Evolutionary conservation across 169 alveolate genomes (phyloP), one percentile per base, ranked within the genome.

Genomic region (Neospora caninum): DNA sequence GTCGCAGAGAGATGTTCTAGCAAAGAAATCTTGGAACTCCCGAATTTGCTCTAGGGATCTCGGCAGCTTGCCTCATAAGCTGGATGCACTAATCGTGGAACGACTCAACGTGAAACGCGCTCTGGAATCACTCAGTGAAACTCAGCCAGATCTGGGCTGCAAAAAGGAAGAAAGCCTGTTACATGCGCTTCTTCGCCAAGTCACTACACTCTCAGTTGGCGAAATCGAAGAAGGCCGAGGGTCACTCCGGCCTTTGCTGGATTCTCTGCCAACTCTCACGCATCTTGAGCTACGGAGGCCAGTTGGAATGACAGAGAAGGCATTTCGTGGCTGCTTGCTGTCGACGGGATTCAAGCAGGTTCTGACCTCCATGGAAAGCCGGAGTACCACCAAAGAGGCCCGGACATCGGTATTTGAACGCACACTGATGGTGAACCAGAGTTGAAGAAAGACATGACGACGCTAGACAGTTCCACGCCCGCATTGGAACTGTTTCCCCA

Each of bases 171-270:
- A 27, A 64, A 64, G 20, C 31, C 73, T 27, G 73, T 67, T 82
- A n/a, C 86, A 38, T 10, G 43, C 4, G 89, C 36, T 82, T 7
- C 67, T 82, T 22, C 38, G 38, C 18, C 69, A 82, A 82, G 64
- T 82, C 38, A 36, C 20, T 38, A 43, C 4, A 31, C 89, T 82
- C 22, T 22, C n/a, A 9, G 64, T 41, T 13, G 89, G 39, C 38
- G 69, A 82, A 18, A 38, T 82, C 69, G 64, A 82, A 82, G 89
- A 82, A 22, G 89, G 89, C 53, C 22, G 89, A 82, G 41, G 67
- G 41, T 38, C 67, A 9, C 53, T 82, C 41, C 43, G 25, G 54
- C 89, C 43, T 20, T 31, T 82, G 34, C 64, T 82, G 69, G 58
- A 38, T 29, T 38, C 53, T 27, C 41, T 82, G 89, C 64, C 89